These are phyloP conservation scores for Euphorbia peplus DNA, from an alignment of 345 rosid species.

Conservation along the genomic window DNA sequence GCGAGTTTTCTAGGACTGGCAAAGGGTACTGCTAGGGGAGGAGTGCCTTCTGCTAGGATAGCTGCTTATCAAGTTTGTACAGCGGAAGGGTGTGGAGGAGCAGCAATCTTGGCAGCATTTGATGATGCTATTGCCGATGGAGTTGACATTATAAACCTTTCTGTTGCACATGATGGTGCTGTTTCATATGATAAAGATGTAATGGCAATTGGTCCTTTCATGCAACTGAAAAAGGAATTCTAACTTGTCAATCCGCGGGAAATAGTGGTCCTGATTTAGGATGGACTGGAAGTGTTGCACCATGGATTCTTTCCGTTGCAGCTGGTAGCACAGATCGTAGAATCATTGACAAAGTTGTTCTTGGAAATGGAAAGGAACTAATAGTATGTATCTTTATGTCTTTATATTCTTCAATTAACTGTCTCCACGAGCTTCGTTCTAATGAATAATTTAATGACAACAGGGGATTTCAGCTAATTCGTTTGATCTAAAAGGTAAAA, in stretches of 20 bases:
- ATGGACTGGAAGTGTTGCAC: constrained; percentile 19
- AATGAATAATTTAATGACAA: not conserved
- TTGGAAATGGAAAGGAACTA: no score
- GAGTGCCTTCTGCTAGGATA: constrained; percentile 55
- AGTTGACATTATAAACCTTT: constrained; percentile 40
- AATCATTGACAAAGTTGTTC: no score
- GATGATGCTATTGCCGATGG: constrained; percentile 72
- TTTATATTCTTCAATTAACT: not conserved
- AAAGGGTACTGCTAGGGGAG: constrained; percentile 55
- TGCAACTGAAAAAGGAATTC: constrained; percentile 30
- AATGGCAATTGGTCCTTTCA: constrained; percentile 35
- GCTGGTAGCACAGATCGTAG: no score
- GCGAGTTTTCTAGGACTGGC: constrained; percentile 48
- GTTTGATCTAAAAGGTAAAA: no score
- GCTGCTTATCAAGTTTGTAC: constrained; percentile 45
- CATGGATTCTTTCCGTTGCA: no score
- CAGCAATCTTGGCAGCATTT: constrained; percentile 35
- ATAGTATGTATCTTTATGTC: no score
- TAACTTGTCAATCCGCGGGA: constrained; percentile 27
- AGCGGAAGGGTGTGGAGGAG: not conserved
- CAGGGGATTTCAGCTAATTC: constrained; percentile 6
- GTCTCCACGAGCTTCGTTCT: not conserved
- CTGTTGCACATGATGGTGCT: no score
- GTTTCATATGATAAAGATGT: no score
- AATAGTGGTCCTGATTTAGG: constrained; percentile 7